Evolutionary conservation across 257 asterid species (phyloP).

Genomic region (Catharanthus roseus): DNA sequence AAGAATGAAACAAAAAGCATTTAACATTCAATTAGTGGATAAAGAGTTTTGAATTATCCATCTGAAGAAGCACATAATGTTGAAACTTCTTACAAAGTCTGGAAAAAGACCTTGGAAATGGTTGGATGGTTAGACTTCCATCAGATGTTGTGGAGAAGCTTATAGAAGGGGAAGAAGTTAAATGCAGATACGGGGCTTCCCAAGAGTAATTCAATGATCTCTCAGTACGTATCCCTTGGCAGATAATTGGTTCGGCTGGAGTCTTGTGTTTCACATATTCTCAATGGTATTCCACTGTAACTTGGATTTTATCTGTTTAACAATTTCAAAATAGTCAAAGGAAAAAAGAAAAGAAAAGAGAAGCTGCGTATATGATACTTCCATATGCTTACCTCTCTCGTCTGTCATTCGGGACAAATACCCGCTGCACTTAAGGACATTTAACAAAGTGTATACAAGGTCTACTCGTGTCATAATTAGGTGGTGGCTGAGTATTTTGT

Average conservation of each 20-base stretch:
- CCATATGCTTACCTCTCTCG: background rate
- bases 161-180: conserved; percentile 68
- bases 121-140: conserved; percentile 90
- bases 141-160: conserved; percentile 79
- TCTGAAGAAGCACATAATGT: conserved; percentile 82
- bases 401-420: background rate
- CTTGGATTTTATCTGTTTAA: background rate
- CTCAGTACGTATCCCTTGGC: background rate
- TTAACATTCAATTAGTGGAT: too few species aligned
- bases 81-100: conserved; percentile 61
- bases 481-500: background rate
- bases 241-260: background rate
- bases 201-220: conserved; percentile 2
- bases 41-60: too few species aligned
- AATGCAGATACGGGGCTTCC: conserved; percentile 39
- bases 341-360: background rate
- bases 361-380: too few species aligned
- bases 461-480: background rate
- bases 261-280: conserved; percentile 1
- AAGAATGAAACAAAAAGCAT: too few species aligned
- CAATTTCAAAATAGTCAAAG: too few species aligned
- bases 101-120: conserved; percentile 89
- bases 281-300: conserved; percentile 11
- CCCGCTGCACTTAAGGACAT: background rate
- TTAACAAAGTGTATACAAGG: background rate